Evolutionary conservation across 192 early-diverging fungal species (phyloP).

Genomic region (Coemansia sp.): DNA sequence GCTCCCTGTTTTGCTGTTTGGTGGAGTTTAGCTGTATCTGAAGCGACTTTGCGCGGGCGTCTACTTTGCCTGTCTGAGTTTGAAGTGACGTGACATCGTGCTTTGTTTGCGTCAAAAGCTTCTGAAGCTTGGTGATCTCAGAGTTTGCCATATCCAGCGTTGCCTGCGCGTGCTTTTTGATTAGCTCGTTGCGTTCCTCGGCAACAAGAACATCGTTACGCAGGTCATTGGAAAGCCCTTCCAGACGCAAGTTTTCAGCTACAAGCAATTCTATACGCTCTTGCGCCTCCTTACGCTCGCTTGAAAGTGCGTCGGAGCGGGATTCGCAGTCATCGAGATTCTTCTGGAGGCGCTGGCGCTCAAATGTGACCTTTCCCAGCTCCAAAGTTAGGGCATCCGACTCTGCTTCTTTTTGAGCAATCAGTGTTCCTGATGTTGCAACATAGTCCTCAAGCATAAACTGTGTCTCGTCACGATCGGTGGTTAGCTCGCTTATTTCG

Average conservation of each 20-base stretch:
- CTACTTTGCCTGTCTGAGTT: constrained; percentile 14
- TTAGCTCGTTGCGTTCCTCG: constrained; percentile 37
- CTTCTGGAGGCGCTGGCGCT: constrained; percentile 32
- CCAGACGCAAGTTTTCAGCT: constrained; percentile 28
- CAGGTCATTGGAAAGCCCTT: constrained; percentile 19
- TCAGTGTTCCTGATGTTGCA: constrained; percentile 26
- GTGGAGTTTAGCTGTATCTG: constrained; percentile 43
- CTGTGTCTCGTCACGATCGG: constrained; percentile 32
- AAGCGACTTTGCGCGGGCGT: constrained; percentile 25
- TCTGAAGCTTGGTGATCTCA: constrained; percentile 32
- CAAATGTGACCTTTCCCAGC: constrained; percentile 32
- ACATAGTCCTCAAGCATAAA: constrained; percentile 41
- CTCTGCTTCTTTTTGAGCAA: constrained; percentile 32
- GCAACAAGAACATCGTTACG: constrained; percentile 39
- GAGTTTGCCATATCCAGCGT: constrained; percentile 42
- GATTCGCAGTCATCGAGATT: constrained; percentile 13
- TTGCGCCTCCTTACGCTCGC: constrained; percentile 23
- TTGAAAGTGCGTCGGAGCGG: not conserved
- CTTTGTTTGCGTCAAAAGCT: constrained; percentile 7
- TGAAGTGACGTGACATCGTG: constrained; percentile 8
- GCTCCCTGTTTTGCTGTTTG: constrained; percentile 33
- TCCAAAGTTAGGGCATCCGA: constrained; percentile 31
- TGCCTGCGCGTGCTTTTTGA: constrained; percentile 44
- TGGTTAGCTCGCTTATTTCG: constrained; percentile 5
- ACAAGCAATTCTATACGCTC: constrained; percentile 12